Conservation (phyloP, 352 stramenopile genomes). For the Phytophthora chlamydospora region DNA sequence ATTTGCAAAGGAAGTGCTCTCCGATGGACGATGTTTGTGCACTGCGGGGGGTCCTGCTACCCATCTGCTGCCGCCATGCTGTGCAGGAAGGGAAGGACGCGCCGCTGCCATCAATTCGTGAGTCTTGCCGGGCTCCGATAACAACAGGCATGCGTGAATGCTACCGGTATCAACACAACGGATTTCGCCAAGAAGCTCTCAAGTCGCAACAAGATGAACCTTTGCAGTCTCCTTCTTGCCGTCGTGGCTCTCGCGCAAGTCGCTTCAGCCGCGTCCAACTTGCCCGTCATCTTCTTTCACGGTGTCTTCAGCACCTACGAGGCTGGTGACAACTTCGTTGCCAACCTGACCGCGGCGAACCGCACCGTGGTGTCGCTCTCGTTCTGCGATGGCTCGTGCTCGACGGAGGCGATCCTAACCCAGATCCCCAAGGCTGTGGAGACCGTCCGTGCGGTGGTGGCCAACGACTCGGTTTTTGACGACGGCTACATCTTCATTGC, state of each 20-base stretch:
- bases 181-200: slow-evolving; percentile 21
- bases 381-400: slow-evolving; percentile 37
- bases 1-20: slow-evolving; percentile 2
- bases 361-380: slow-evolving; percentile 36
- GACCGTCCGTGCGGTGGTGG: slow-evolving; percentile 31
- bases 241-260: slow-evolving; percentile 9
- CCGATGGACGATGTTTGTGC: slow-evolving; percentile 14
- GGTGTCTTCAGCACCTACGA: slow-evolving; percentile 27
- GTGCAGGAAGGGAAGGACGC: slow-evolving; percentile 10
- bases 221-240: slow-evolving; percentile 13
- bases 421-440: slow-evolving; percentile 39
- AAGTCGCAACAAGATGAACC: slow-evolving; percentile 15
- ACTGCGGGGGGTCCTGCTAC: background rate
- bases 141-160: too few relatives aligned
- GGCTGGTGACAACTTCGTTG: slow-evolving; percentile 22
- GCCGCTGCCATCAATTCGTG: slow-evolving; percentile 17
- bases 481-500: slow-evolving; percentile 52
- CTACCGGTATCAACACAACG: slow-evolving; percentile 15
- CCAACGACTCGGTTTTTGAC: slow-evolving; percentile 32
- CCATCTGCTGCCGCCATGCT: slow-evolving; percentile 12
- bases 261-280: slow-evolving; percentile 11
- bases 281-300: slow-evolving; percentile 51
- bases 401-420: slow-evolving; percentile 16
- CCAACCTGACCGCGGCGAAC: slow-evolving; percentile 32
- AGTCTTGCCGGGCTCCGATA: background rate